These are phyloP conservation scores for Pyracantha coccinea DNA, from an alignment of 331 rosid species.

Conservation along the genomic window DNA sequence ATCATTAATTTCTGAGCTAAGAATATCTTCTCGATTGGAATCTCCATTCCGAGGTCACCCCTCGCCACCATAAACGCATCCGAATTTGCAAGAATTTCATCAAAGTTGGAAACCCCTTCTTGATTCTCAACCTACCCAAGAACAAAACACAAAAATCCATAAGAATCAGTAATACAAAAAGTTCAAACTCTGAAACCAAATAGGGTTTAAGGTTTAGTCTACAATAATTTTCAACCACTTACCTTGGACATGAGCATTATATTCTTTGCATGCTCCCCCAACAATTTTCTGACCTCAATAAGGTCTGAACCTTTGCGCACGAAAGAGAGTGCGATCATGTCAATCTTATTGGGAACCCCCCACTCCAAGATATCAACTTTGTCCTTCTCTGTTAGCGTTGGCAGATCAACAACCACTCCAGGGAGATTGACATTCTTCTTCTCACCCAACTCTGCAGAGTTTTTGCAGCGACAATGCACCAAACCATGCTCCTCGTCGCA, in stretches of 20 bases:
- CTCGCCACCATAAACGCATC: slow-evolving; percentile 97
- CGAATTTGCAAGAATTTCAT: slow-evolving; percentile 74
- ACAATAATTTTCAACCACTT: background rate
- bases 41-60: slow-evolving; percentile 98
- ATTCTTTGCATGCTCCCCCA: slow-evolving; percentile 69
- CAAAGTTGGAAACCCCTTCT: slow-evolving; percentile 90
- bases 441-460: slow-evolving; percentile 75
- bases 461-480: slow-evolving; percentile 73
- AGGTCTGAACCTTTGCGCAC: slow-evolving; percentile 93
- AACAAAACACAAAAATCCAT: background rate
- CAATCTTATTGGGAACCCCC: slow-evolving; percentile 86
- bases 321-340: slow-evolving; percentile 88
- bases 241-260: slow-evolving; percentile 96
- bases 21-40: slow-evolving; percentile 88
- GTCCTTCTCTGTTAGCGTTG: slow-evolving; percentile 87
- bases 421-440: slow-evolving; percentile 97
- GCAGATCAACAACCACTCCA: slow-evolving; percentile 85
- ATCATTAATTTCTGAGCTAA: slow-evolving; percentile 93
- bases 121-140: slow-evolving; percentile 66
- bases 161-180: background rate
- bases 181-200: too few relatives aligned
- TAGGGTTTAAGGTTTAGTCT: too few relatives aligned
- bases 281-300: slow-evolving; percentile 60
- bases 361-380: slow-evolving; percentile 71
- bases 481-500: slow-evolving; percentile 54